These are phyloP conservation scores for Fusarium sp. DNA, from an alignment of 2,329 filamentous ascomycete species.

Conservation along the genomic window DNA sequence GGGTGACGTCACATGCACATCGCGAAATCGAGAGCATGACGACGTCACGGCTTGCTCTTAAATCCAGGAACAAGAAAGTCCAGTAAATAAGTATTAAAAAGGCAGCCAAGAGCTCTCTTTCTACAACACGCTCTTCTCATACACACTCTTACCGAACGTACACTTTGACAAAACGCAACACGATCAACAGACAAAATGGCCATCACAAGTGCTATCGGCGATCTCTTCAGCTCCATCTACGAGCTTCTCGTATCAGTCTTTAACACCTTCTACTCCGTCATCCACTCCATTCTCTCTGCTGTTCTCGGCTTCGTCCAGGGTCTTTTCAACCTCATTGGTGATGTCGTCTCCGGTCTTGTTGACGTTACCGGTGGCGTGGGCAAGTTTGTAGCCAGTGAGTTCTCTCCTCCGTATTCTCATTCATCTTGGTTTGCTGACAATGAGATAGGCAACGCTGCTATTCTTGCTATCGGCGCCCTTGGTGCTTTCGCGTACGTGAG, in stretches of 20 bases:
- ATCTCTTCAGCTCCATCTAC: slow-evolving; percentile 56
- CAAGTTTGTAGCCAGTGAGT: slow-evolving; percentile 55
- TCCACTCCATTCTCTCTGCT: slow-evolving; percentile 50
- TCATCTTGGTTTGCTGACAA: background rate
- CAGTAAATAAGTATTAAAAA: background rate
- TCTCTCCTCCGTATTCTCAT: background rate
- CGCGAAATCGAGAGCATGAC: slow-evolving; percentile 41
- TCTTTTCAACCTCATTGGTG: slow-evolving; percentile 51
- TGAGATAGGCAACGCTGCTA: slow-evolving; percentile 51
- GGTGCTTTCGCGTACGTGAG: slow-evolving; percentile 51
- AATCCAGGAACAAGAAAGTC: slow-evolving; percentile 25
- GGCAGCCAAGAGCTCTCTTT: background rate
- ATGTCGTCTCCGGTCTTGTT: slow-evolving; percentile 52
- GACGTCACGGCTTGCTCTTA: slow-evolving; percentile 44
- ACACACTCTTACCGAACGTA: background rate
- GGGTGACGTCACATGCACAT: slow-evolving; percentile 45
- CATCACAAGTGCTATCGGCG: slow-evolving; percentile 51
- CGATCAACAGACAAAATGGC: slow-evolving; percentile 44
- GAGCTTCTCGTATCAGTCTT: slow-evolving; percentile 56
- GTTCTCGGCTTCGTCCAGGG: slow-evolving; percentile 53
- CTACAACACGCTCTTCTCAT: background rate
- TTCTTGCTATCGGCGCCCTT: slow-evolving; percentile 50
- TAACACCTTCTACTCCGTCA: slow-evolving; percentile 49
- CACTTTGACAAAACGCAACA: background rate
- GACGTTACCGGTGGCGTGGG: slow-evolving; percentile 54